Evolutionary conservation across 2,329 filamentous ascomycete genomes (phyloP), one percentile per base, ranked within the genome.

Genomic region (Paraconiothyrium brasiliense): DNA sequence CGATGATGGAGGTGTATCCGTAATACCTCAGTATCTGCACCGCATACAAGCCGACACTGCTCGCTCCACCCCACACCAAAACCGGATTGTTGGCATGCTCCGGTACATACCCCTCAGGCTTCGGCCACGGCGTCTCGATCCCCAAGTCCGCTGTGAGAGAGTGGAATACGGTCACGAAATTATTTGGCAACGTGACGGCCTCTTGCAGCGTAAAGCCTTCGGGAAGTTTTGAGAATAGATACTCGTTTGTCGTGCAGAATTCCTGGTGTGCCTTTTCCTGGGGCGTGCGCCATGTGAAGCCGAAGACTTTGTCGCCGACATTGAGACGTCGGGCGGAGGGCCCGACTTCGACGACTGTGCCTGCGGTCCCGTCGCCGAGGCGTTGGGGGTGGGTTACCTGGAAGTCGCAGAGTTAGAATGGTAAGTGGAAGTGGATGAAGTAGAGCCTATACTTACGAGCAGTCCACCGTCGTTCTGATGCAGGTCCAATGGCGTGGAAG

Each of bases 391-490:
- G 75, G 32, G 78, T 68, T 11, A 52, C 35, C 50, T 52, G 20
- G 9, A 20, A 7, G 2, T n/a, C 16, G 10, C 2, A 8, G n/a
- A 9, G 32, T 49, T 34, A 49, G 47, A 16, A 41, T 30, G 6
- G 20, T 20, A 20, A 20, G 20, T 20, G 32, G 14, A 20, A 50
- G 30, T 20, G 4, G 35, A 20, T 10, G 9, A n/a, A 3, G 14
- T 27, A 20, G 3, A 35, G 30, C 16, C 30, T 16, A 4, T n/a
- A 49, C 50, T 24, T 39, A 88, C 80, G 13, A 88, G 71, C 0
- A 90, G 77, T 0, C 85, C 86, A 39, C 87, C 86, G 67, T 89
- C 86, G 48, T 86, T 85, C 61, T 86, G 84, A 74, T 90, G 88
- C 6, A 90, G 77, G 66, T 90, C 86, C 0, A 90, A 78, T 0